Evolutionary conservation across 2,329 filamentous ascomycete species (phyloP).

Genomic region (Ophiostoma quercus): DNA sequence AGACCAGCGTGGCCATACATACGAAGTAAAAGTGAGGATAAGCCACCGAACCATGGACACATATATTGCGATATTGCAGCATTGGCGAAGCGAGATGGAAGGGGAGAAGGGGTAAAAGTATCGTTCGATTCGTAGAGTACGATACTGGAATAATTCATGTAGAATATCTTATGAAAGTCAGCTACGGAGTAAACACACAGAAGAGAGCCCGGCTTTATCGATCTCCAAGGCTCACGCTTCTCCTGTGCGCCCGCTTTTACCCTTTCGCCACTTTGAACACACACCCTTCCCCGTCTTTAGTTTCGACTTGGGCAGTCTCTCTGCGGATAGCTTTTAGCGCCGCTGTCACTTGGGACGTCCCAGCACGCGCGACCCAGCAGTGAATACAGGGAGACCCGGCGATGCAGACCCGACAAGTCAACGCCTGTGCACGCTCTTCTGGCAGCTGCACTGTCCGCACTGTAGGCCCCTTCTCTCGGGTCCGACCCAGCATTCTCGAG

Average conservation of each 20-base stretch:
- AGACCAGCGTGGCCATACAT: background rate
- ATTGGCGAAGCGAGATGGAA: conserved; percentile 5
- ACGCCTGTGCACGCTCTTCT: background rate
- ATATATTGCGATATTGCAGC: background rate
- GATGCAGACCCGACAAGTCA: background rate
- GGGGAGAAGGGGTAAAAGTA: background rate
- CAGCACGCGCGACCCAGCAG: background rate
- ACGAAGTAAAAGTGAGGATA: too few species aligned
- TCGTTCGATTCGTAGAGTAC: background rate
- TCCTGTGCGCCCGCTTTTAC: background rate
- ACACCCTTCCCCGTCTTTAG: background rate
- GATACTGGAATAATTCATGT: too few species aligned
- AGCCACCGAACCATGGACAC: background rate
- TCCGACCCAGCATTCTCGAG: background rate
- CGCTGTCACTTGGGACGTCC: background rate
- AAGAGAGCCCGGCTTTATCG: background rate
- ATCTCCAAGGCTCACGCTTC: conserved; percentile 13
- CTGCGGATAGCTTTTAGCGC: background rate
- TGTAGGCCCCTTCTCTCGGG: background rate
- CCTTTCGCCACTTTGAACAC: background rate
- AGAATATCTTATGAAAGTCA: too few species aligned
- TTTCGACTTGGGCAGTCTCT: background rate
- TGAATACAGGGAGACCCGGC: background rate
- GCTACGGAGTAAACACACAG: background rate
- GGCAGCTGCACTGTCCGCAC: background rate